A percentile compares a stretch with the other conserved stretches of the same genome.
These are phyloP conservation scores for Diutina sp. DNA, from an alignment of 1,139 yeast species.

Conservation along the genomic window DNA sequence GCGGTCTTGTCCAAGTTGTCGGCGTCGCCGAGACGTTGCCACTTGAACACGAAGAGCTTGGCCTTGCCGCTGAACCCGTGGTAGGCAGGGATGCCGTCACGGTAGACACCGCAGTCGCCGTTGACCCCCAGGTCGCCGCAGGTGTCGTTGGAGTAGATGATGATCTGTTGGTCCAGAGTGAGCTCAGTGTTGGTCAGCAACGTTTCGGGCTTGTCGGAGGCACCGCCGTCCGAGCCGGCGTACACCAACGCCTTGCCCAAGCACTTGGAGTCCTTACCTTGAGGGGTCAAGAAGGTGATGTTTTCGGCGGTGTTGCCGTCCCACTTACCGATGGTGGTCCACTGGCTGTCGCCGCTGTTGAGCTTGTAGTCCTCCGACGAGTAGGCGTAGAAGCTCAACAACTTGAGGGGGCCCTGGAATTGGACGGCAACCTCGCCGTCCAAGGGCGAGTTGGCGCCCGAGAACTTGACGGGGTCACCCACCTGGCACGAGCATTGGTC, in stretches of 20 bases:
- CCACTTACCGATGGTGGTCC: not conserved
- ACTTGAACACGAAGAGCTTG: conserved; percentile 83
- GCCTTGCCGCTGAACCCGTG: conserved; percentile 75
- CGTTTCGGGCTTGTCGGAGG: conserved; percentile 52
- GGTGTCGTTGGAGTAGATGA: conserved; percentile 56
- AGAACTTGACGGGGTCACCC: conserved; percentile 35
- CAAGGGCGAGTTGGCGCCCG: conserved; percentile 71
- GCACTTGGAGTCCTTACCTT: conserved; percentile 65
- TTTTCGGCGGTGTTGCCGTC: conserved; percentile 31
- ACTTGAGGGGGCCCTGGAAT: conserved; percentile 82
- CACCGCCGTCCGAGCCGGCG: conserved; percentile 61
- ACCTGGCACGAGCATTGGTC: conserved; percentile 30
- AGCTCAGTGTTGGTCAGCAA: conserved; percentile 48
- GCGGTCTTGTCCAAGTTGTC: conserved; percentile 79
- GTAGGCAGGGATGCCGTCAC: conserved; percentile 78
- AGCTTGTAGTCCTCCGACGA: conserved; percentile 13
- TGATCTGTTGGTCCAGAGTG: conserved; percentile 61
- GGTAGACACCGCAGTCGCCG: conserved; percentile 77
- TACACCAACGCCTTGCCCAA: conserved; percentile 84
- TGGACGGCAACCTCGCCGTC: conserved; percentile 86
- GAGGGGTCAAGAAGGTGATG: conserved; percentile 70
- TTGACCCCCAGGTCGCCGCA: conserved; percentile 39
- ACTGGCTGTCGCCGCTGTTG: not conserved
- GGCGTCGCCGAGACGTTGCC: conserved; percentile 70
- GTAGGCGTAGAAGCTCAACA: conserved; percentile 70